phyloP scores from a whole-genome alignment of 129 eudicot genomes.

The Flaveria trinervia region DNA sequence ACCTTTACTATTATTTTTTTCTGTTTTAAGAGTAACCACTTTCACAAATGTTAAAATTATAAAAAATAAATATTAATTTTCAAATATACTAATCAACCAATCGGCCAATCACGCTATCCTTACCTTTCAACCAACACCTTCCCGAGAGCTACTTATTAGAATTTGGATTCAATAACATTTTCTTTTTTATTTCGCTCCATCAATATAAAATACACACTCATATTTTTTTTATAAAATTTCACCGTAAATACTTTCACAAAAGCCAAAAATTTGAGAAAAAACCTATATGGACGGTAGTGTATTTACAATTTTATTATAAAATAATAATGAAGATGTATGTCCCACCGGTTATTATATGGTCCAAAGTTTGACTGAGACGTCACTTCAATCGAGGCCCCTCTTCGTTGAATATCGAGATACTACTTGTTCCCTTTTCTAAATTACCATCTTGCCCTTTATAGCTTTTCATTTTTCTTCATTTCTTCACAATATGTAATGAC shows the following conservation, averaged over 20 bases:
- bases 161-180: too few relatives aligned
- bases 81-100: too few relatives aligned
- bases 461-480: neutral
- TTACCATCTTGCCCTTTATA: constrained; percentile 36
- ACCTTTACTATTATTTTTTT: too few relatives aligned
- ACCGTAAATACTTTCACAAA: neutral
- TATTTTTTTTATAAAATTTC: too few relatives aligned
- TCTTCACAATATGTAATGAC: constrained; percentile 6
- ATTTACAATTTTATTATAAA: neutral
- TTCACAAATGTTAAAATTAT: too few relatives aligned
- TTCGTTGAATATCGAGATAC: constrained; percentile 53
- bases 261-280: neutral
- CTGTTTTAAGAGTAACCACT: too few relatives aligned
- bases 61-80: too few relatives aligned
- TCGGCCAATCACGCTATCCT: too few relatives aligned
- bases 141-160: too few relatives aligned
- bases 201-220: too few relatives aligned
- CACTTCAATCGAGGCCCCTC: constrained; percentile 62
- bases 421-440: constrained; percentile 35
- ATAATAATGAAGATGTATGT: neutral
- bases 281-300: neutral
- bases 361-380: constrained; percentile 56
- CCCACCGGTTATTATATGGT: constrained; percentile 40
- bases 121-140: too few relatives aligned
- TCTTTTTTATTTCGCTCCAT: too few relatives aligned